phyloP scores from a whole-genome alignment of 2,329 filamentous ascomycete species.

The Amphichorda felina region DNA sequence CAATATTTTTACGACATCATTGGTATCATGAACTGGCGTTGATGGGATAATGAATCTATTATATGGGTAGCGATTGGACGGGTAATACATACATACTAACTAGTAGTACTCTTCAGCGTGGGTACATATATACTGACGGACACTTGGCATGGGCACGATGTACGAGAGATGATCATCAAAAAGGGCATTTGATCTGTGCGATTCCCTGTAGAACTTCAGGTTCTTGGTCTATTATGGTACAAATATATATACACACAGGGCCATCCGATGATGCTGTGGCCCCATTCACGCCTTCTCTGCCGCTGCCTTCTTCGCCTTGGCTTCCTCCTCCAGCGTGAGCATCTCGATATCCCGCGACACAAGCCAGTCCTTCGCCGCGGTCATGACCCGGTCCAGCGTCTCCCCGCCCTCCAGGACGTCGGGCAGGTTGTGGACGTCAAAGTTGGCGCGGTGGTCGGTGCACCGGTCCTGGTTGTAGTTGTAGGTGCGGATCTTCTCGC shows the following conservation, averaged over 20 bases:
- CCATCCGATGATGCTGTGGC: not conserved
- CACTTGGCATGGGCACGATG: no score
- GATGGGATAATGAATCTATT: no score
- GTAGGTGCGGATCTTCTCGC: slow-evolving; percentile 91
- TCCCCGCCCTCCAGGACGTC: slow-evolving; percentile 67
- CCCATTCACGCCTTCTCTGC: slow-evolving; percentile 2
- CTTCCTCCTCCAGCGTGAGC: slow-evolving; percentile 52
- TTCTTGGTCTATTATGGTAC: no score
- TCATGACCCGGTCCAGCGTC: slow-evolving; percentile 62
- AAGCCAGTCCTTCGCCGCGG: slow-evolving; percentile 67
- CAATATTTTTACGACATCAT: no score
- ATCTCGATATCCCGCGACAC: slow-evolving; percentile 61
- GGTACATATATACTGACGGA: no score
- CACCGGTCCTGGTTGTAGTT: slow-evolving; percentile 68
- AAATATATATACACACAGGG: not conserved
- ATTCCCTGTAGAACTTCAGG: no score
- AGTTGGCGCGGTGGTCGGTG: slow-evolving; percentile 75
- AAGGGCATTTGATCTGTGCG: no score
- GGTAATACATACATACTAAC: no score
- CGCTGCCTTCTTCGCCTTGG: slow-evolving; percentile 12
- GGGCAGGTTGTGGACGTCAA: slow-evolving; percentile 70
- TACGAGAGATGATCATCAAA: no score
- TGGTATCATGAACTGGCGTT: not conserved
- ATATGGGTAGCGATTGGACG: no score
- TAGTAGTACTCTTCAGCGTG: no score